Percentiles rank a stretch among this genome's conserved stretches.
These are phyloP conservation scores for Blastobotrys arbuscula DNA, from an alignment of 1,139 yeast species.

Conservation along the genomic window DNA sequence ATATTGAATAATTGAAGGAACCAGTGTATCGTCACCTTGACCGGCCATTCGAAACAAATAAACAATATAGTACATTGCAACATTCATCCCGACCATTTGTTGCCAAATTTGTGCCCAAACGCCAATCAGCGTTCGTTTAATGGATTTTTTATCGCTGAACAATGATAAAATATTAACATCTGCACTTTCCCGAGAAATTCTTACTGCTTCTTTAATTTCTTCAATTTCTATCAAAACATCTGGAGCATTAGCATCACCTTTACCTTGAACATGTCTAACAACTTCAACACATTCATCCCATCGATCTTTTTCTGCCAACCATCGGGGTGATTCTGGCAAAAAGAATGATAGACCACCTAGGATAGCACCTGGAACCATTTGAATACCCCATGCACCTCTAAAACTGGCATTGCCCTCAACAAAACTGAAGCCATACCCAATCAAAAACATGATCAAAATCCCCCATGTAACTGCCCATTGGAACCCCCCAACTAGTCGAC, in stretches of 20 bases:
- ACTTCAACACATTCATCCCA: constrained; percentile 60
- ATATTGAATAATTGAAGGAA: constrained; percentile 56
- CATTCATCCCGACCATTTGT: constrained; percentile 67
- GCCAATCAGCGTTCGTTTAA: constrained; percentile 49
- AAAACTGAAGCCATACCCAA: constrained; percentile 54
- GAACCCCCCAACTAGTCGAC: constrained; percentile 58
- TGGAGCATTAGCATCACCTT: constrained; percentile 48
- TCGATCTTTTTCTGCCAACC: constrained; percentile 58
- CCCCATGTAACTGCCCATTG: constrained; percentile 71
- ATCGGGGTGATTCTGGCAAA: constrained; percentile 71
- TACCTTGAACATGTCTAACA: constrained; percentile 48
- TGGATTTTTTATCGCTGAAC: constrained; percentile 43
- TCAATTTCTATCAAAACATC: constrained; percentile 52
- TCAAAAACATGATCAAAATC: constrained; percentile 53
- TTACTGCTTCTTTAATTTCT: constrained; percentile 48
- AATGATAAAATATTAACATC: constrained; percentile 39
- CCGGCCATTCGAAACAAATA: constrained; percentile 39
- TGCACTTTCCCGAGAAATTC: constrained; percentile 26
- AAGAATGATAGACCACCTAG: constrained; percentile 46
- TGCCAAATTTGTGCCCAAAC: constrained; percentile 64
- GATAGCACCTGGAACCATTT: constrained; percentile 54
- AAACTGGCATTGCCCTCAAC: constrained; percentile 49
- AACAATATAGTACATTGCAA: constrained; percentile 46
- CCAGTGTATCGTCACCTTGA: constrained; percentile 33
- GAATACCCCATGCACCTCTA: constrained; percentile 66